Evolutionary conservation across 805 yeast genomes (phyloP).

Genomic region (Suhomyces kilbournensis): DNA sequence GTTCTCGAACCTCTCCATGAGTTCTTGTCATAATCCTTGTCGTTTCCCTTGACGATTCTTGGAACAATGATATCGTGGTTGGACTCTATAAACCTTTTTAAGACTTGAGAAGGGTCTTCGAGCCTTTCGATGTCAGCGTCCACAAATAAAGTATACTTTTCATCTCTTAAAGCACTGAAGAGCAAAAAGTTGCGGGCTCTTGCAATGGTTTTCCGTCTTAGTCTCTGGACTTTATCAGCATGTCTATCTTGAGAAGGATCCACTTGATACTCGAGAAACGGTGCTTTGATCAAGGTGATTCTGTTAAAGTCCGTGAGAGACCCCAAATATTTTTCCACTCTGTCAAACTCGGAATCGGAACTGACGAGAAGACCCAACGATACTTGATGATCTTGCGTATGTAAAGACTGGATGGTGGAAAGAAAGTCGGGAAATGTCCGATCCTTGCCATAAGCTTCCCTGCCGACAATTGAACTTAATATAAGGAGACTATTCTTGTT

Average conservation of each 20-base stretch:
- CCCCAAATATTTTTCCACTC: slow-evolving; percentile 17
- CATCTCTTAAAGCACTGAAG: slow-evolving; percentile 22
- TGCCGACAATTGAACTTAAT: slow-evolving; percentile 6
- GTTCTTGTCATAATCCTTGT: slow-evolving; percentile 36
- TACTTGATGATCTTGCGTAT: slow-evolving; percentile 1
- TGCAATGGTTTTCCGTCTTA: slow-evolving; percentile 35
- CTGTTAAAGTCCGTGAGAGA: slow-evolving; percentile 7
- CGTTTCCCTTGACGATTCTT: slow-evolving; percentile 20
- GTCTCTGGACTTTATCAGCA: slow-evolving; percentile 27
- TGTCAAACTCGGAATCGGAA: slow-evolving; percentile 22
- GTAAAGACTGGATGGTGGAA: slow-evolving; percentile 22
- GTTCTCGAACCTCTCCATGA: slow-evolving; percentile 41
- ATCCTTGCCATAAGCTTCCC: slow-evolving; percentile 29
- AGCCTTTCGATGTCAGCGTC: slow-evolving; percentile 35
- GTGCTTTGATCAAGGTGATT: slow-evolving; percentile 31
- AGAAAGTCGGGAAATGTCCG: slow-evolving; percentile 33
- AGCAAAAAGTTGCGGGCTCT: slow-evolving; percentile 35
- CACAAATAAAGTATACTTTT: slow-evolving; percentile 33
- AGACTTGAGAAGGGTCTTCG: slow-evolving; percentile 18
- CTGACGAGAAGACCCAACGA: slow-evolving; percentile 33
- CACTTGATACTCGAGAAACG: slow-evolving; percentile 28
- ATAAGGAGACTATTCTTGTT: not conserved
- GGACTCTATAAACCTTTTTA: slow-evolving; percentile 21
- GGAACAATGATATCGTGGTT: slow-evolving; percentile 38
- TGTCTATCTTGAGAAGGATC: slow-evolving; percentile 21